Evolutionary conservation across 306 rosid genomes (phyloP), one percentile per base, ranked within the genome.

Genomic region (Quercus wislizeni): DNA sequence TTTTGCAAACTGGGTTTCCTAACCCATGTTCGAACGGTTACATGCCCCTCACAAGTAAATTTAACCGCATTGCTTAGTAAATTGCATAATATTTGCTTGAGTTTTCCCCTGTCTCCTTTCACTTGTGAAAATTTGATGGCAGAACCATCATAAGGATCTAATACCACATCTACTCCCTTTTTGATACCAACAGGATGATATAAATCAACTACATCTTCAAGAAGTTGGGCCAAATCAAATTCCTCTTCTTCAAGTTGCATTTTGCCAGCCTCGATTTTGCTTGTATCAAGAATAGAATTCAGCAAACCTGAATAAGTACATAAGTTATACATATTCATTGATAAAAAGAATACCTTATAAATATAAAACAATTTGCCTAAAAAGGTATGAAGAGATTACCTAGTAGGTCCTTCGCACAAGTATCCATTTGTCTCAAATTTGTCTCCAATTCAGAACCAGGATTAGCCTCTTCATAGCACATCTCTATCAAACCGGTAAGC

Each of bases 241-340:
- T 92, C 92, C 43, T 88, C 92, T 82, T 90, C 97, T 46, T 88
- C 92, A n/a, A 94, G 90, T 49, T 81, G 88, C 90, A 92, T 88
- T 80, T 92, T 91, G 3, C 97, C 97, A 1, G 92, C 93, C 85
- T 94, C 97, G 23, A 91, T 91, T 76, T 92, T 91, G 85, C 97
- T 94, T 69, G 88, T 88, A 73, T 94, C 97, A 3, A 94, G 93
- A 82, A 89, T 83, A 35, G 99, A 88, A 79, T 91, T 94, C 83
- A 94, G 71, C 46, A 92, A 71, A 57, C 90, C 99, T 89, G 76
- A 31, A 41, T 18, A 31, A 61, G 64, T 51, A 59, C 35, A 28
- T 12, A 49, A 49, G 54, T 49, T 49, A 49, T 13, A 49, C 54
- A 49, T 49, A 49, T 49, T 49, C 54, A 49, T 12, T 49, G 17